Percentiles rank a stretch among this genome's conserved stretches.
Evolutionary conservation across 148 eudicot species (phyloP).

Genomic region (Polygonum aviculare): DNA sequence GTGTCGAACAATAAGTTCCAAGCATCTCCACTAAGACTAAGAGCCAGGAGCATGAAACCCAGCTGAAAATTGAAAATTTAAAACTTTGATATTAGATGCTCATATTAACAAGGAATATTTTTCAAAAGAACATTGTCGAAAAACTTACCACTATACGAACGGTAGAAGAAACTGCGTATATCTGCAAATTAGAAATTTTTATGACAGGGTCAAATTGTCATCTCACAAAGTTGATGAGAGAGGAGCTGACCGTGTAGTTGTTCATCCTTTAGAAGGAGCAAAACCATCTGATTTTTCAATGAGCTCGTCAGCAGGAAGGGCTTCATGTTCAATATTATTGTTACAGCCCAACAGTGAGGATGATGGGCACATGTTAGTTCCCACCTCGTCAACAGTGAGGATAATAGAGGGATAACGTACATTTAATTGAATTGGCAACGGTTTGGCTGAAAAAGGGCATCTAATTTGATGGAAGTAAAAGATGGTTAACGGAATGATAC

Average conservation of each 20-base stretch:
- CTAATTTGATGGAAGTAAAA: background rate
- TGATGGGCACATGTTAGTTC: slow-evolving; percentile 60
- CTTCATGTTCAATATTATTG: slow-evolving; percentile 32
- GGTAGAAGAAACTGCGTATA: slow-evolving; percentile 64
- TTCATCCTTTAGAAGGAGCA: slow-evolving; percentile 71
- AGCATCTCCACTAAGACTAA: slow-evolving; percentile 49
- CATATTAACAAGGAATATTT: background rate
- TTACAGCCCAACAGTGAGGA: slow-evolving; percentile 45
- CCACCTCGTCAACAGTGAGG: slow-evolving; percentile 54
- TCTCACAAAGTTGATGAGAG: slow-evolving; percentile 8
- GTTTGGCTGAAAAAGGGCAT: background rate
- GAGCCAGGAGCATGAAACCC: slow-evolving; percentile 60
- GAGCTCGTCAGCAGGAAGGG: slow-evolving; percentile 51
- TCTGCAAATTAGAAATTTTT: slow-evolving; percentile 27
- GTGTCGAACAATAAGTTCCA: slow-evolving; percentile 56
- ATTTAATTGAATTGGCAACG: background rate
- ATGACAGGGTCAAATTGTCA: background rate
- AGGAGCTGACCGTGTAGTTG: slow-evolving; percentile 45
- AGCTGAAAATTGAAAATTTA: slow-evolving; percentile 28
- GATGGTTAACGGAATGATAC: slow-evolving; percentile 15
- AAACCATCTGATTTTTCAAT: slow-evolving; percentile 65
- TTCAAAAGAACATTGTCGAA: background rate
- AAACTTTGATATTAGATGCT: background rate
- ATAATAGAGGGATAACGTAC: background rate
- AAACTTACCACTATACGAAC: slow-evolving; percentile 65